phyloP scores from a whole-genome alignment of 768 basidiomycete genomes.

The Mycena latifolia region DNA sequence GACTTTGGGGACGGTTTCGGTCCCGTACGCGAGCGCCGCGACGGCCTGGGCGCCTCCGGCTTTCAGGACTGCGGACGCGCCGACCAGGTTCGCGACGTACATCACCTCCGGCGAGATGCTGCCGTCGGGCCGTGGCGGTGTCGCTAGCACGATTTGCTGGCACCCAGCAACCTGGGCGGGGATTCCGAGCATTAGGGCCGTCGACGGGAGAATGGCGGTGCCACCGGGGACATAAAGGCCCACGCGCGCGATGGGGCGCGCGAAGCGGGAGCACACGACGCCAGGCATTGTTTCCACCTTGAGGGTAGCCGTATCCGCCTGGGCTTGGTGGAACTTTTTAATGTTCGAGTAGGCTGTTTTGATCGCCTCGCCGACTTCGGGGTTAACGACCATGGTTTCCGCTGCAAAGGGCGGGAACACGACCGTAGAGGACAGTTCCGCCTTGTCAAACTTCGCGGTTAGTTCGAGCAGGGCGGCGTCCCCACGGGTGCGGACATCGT shows the following conservation, averaged over 20 bases:
- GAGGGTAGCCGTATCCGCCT: conserved; percentile 77
- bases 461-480: conserved; percentile 90
- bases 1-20: conserved; percentile 94
- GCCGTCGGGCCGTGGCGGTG: conserved; percentile 95
- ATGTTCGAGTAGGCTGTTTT: conserved; percentile 94
- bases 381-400: conserved; percentile 71
- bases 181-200: conserved; percentile 97
- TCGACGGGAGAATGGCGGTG: conserved; percentile 95
- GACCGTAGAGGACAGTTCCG: conserved; percentile 73
- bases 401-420: conserved; percentile 84
- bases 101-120: conserved; percentile 96
- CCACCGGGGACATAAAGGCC: conserved; percentile 98
- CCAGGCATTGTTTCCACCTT: conserved; percentile 98
- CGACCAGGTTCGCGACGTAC: conserved; percentile 94
- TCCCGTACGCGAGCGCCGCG: conserved; percentile 97
- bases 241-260: conserved; percentile 94
- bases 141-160: conserved; percentile 91
- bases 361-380: conserved; percentile 82
- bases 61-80: conserved; percentile 90
- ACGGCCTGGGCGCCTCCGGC: conserved; percentile 98
- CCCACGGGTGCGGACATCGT: conserved; percentile 84
- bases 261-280: conserved; percentile 95
- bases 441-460: conserved; percentile 95
- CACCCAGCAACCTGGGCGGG: conserved; percentile 98
- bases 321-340: conserved; percentile 90